Conservation (phyloP, 163 green algal species). For the Chlamydomonas reinhardtii region DNA sequence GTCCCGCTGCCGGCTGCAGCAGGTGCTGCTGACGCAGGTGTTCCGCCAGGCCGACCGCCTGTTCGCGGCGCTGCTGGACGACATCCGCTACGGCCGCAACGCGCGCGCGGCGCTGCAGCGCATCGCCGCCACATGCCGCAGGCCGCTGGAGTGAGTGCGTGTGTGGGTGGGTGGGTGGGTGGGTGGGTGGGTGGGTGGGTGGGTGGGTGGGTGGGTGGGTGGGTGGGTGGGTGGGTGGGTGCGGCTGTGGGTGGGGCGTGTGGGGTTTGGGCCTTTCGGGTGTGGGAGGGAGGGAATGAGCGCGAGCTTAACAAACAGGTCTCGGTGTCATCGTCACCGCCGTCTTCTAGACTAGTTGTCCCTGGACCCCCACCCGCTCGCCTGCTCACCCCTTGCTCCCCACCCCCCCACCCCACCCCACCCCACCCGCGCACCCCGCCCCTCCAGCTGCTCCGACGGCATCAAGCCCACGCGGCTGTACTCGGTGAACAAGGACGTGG, state of each 20-base stretch:
- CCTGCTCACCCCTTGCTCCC: background rate
- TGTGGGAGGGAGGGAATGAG: too few relatives aligned
- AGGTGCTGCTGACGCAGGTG: slow-evolving; percentile 80
- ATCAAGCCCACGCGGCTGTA: slow-evolving; percentile 79
- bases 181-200: background rate
- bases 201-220: too few relatives aligned
- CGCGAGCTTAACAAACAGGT: too few relatives aligned
- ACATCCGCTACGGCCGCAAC: slow-evolving; percentile 64
- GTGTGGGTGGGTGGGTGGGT: background rate
- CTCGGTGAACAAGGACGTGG: slow-evolving; percentile 76
- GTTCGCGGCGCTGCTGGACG: slow-evolving; percentile 79
- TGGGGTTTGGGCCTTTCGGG: too few relatives aligned
- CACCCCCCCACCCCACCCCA: background rate
- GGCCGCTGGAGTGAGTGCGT: slow-evolving; percentile 62
- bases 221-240: too few relatives aligned
- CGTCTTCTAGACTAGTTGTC: too few relatives aligned
- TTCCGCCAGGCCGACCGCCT: slow-evolving; percentile 73
- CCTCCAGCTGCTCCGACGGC: slow-evolving; percentile 49
- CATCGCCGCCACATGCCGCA: slow-evolving; percentile 62
- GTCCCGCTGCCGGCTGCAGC: slow-evolving; percentile 62
- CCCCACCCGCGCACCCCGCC: background rate
- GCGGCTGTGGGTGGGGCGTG: too few relatives aligned
- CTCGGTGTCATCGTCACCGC: too few relatives aligned
- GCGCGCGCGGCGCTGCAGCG: slow-evolving; percentile 46
- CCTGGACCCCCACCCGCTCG: too few relatives aligned